Evolutionary conservation across 2,329 filamentous ascomycete genomes (phyloP).

Genomic region (Botrytis tulipae): DNA sequence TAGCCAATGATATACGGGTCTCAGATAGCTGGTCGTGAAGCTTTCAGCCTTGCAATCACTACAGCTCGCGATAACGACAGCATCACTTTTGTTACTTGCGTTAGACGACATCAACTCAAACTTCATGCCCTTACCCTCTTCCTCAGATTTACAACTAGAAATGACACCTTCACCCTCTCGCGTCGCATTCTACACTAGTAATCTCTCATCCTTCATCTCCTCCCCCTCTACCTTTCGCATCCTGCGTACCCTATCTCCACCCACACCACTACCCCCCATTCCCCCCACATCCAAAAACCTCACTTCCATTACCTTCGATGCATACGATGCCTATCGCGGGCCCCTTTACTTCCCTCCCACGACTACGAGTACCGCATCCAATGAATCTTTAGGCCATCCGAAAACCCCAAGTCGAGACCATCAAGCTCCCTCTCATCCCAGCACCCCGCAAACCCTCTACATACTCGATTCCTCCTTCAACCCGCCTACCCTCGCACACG

Average conservation of each 20-base stretch:
- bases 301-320: not conserved
- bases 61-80: not conserved
- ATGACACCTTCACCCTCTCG: not conserved
- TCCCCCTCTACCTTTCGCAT: slow-evolving; percentile 34
- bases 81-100: not conserved
- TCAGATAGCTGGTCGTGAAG: not conserved
- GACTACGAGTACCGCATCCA: not conserved
- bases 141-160: not conserved
- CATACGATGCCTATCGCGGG: not conserved
- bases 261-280: slow-evolving; percentile 30
- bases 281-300: slow-evolving; percentile 43
- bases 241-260: slow-evolving; percentile 29
- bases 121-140: not conserved
- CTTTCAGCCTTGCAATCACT: not conserved
- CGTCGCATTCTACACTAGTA: slow-evolving; percentile 23
- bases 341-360: not conserved
- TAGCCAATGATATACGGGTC: not conserved
- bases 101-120: not conserved
- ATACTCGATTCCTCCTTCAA: slow-evolving; percentile 69
- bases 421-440: slow-evolving; percentile 20
- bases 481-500: slow-evolving; percentile 62
- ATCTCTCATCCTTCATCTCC: slow-evolving; percentile 32
- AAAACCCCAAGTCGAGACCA: not conserved
- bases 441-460: slow-evolving; percentile 45
- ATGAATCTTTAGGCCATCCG: not conserved